Base-by-base conservation (phyloP, 345 rosid species). In the Arabis alpina region DNA sequence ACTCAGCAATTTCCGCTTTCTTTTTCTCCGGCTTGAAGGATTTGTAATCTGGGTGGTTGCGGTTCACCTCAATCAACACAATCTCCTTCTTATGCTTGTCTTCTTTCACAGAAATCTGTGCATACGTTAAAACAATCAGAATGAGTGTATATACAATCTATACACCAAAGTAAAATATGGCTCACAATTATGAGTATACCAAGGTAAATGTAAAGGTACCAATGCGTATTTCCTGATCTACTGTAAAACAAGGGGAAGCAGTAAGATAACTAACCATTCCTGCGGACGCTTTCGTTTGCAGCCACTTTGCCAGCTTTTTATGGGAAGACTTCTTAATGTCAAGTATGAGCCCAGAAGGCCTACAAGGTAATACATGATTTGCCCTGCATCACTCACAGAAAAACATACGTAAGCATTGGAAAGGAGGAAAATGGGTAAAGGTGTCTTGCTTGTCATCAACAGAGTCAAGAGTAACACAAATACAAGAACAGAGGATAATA, bases 261-360 rank as follows among this genome's bases (percentile, higher is more conserved):
- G 64, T 1, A 70, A 55, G 37, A 49, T 2, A 64, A 64, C 67
- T 24, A 34, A 93, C 99, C 88, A 93, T 77, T 78, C 96, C 97
- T 6, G 82, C 5, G 15, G 93, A 80, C 8, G 97, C 85, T 79
- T 93, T 89, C 32, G 93, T 86, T 73, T 89, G 99, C 61, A 93
- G 80, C 99, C 97, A 93, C 82, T 91, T 93, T 2, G 97, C 83
- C 66, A 93, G 70, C 81, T 93, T 93, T 91, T 91, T 93, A 84
- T 87, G 79, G 8, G 97, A 87, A n/a, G 98, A 93, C 78, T 89
- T 93, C 76, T 88, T 91, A 59, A 88, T 85, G 80, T 93, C 97
- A 54, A 93, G 84, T 12, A 81, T 83, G 72, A 88, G 62, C 23
- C 96, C 97, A 28, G 90, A 54, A 37, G 99, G 95, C 74, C 99